These are phyloP conservation scores for Aphanomyces astaci DNA, from an alignment of 352 stramenopile genomes.

Conservation along the genomic window DNA sequence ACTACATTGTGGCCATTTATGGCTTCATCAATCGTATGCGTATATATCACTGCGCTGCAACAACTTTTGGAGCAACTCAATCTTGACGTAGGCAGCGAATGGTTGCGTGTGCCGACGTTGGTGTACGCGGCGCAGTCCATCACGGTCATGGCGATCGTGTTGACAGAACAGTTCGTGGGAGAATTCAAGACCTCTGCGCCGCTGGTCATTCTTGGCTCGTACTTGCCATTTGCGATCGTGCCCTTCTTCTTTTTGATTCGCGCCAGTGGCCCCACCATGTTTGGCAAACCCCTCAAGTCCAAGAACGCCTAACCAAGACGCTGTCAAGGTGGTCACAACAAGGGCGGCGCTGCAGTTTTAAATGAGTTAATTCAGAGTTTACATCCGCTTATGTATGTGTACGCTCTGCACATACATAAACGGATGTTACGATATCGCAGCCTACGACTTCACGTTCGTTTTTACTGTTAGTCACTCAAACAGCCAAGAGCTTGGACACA, in stretches of 20 bases:
- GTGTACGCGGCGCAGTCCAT: not conserved
- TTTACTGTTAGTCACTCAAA: too few species aligned
- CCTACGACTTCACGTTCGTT: too few species aligned
- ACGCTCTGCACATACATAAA: too few species aligned
- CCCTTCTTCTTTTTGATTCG: not conserved
- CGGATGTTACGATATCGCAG: too few species aligned
- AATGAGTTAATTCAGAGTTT: too few species aligned
- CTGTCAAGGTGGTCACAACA: too few species aligned
- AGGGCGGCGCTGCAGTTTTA: too few species aligned
- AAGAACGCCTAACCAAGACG: too few species aligned
- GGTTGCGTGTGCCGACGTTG: conserved; percentile 1
- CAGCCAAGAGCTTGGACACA: too few species aligned
- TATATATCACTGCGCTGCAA: not conserved
- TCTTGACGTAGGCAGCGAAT: conserved; percentile 14
- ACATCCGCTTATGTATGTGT: too few species aligned
- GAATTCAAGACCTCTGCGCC: not conserved
- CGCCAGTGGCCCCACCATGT: not conserved
- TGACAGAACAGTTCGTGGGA: not conserved
- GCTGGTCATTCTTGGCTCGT: not conserved
- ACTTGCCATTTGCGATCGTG: not conserved
- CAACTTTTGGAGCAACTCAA: too few species aligned
- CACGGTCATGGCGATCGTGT: not conserved
- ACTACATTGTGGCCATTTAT: conserved; percentile 13
- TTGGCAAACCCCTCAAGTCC: too few species aligned
- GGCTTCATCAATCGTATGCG: not conserved